A percentile compares a stretch with the other conserved stretches of the same genome.
Conservation (phyloP, 163 green algal species). For the Coccomyxa subellipsoidea region DNA sequence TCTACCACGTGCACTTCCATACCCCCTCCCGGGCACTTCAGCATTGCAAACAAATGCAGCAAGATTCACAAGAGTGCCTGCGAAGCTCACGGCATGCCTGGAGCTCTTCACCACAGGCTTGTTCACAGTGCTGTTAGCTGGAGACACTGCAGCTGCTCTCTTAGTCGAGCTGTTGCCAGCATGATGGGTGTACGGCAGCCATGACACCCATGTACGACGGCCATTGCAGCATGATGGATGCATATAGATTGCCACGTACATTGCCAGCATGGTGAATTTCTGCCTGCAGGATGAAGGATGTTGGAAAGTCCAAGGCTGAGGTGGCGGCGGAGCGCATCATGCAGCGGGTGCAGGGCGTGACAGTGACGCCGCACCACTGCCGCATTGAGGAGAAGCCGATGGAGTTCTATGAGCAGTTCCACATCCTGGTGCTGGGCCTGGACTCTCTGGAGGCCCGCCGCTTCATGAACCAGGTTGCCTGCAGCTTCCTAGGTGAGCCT, state of each 20-base stretch:
- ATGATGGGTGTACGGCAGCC: too few species aligned
- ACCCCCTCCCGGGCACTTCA: not conserved
- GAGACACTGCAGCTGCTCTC: too few species aligned
- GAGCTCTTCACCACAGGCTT: too few species aligned
- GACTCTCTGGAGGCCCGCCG: conserved; percentile 94
- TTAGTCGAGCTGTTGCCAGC: too few species aligned
- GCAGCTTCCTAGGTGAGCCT: conserved; percentile 83
- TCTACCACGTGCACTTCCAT: not conserved
- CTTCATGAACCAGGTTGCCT: conserved; percentile 98
- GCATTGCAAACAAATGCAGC: not conserved
- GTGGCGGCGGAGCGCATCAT: conserved; percentile 86
- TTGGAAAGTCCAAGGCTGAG: conserved; percentile 91
- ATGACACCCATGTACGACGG: too few species aligned
- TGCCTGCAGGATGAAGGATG: conserved; percentile 83
- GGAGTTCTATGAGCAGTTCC: conserved; percentile 89
- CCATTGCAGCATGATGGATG: too few species aligned
- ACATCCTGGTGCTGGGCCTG: conserved; percentile 94
- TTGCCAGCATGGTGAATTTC: too few species aligned
- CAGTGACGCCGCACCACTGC: conserved; percentile 83
- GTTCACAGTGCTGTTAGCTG: too few species aligned
- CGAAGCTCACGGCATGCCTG: too few species aligned
- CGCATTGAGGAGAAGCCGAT: conserved; percentile 93
- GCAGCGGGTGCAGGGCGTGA: conserved; percentile 75
- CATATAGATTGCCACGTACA: too few species aligned
- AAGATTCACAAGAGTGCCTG: too few species aligned